Evolutionary conservation across 176 grass and related monocot genomes (phyloP).

Genomic region (Phoenix dactylifera): DNA sequence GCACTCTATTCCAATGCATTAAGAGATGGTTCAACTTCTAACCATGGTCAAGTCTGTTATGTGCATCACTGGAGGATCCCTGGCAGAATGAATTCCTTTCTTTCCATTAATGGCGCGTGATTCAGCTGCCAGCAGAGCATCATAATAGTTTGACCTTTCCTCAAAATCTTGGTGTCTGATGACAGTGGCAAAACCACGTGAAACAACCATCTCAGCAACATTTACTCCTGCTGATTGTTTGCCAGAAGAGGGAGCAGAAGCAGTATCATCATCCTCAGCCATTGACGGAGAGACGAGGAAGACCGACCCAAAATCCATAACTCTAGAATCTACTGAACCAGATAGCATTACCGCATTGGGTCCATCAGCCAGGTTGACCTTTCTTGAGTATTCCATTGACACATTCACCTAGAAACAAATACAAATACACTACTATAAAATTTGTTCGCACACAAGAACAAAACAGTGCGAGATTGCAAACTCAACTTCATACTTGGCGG

Average conservation of each 20-base stretch:
- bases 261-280: conserved; percentile 51
- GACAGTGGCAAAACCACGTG: conserved; percentile 60
- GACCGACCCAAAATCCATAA: conserved; percentile 90
- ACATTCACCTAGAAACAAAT: conserved; percentile 52
- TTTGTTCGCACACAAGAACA: too few relatives aligned
- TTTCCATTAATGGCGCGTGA: conserved; percentile 83
- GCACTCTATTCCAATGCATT: not conserved
- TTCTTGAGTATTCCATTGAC: conserved; percentile 95
- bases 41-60: conserved; percentile 83
- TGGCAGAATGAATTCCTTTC: conserved; percentile 78
- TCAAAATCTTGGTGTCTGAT: conserved; percentile 89
- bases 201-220: conserved; percentile 78
- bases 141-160: conserved; percentile 87
- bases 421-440: not conserved
- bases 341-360: conserved; percentile 31
- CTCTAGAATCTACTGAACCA: conserved; percentile 43
- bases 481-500: conserved; percentile 46
- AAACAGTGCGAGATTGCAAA: not conserved
- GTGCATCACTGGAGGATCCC: conserved; percentile 73
- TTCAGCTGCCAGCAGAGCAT: conserved; percentile 76
- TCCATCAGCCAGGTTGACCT: conserved; percentile 47
- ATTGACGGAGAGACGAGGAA: conserved; percentile 52
- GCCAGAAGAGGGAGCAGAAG: conserved; percentile 26
- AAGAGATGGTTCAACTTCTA: not conserved
- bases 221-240: conserved; percentile 43